phyloP scores from a whole-genome alignment of 257 asterid species.

The Forsythia viridissima region DNA sequence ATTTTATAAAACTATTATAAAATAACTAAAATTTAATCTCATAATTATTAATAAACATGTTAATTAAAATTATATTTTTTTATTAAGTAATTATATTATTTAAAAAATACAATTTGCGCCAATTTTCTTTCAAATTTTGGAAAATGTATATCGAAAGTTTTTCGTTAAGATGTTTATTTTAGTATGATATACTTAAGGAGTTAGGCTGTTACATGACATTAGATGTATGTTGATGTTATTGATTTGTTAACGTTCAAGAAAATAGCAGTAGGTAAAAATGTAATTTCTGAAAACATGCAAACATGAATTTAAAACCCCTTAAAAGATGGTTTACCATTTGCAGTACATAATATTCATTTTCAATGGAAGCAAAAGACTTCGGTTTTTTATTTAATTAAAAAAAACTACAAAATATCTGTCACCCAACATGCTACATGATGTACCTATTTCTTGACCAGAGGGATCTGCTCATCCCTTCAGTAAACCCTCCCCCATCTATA shows the following conservation, averaged over 20 bases:
- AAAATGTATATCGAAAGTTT: no score
- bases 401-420: constrained; percentile 50
- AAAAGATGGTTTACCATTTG: background rate
- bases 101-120: no score
- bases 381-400: constrained; percentile 17
- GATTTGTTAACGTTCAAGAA: background rate
- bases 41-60: no score
- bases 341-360: constrained; percentile 20
- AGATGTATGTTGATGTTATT: no score
- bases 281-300: background rate
- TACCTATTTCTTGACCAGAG: constrained; percentile 45
- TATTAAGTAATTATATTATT: no score
- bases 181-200: no score
- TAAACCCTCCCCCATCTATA: constrained; percentile 25
- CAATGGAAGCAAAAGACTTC: constrained; percentile 21
- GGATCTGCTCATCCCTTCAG: background rate
- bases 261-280: background rate
- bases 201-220: no score
- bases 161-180: no score
- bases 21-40: no score
- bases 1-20: no score
- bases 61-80: no score
- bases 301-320: background rate
- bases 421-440: constrained; percentile 49
- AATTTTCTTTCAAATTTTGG: no score